Percentiles rank a stretch among this genome's conserved stretches.
phyloP scores from a whole-genome alignment of 202 grass and related monocot genomes.

The Panicum hallii region DNA sequence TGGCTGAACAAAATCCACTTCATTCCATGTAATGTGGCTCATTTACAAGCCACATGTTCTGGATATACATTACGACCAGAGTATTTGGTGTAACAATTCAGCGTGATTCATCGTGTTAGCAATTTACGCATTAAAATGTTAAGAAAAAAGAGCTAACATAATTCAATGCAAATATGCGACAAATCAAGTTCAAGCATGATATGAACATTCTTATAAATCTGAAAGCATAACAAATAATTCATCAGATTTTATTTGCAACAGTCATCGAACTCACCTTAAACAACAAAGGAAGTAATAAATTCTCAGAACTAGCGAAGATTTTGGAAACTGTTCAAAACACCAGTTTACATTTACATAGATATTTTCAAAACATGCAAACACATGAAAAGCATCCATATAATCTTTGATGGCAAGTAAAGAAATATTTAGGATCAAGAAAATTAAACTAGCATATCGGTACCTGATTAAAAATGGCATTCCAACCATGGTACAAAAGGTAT shows the following conservation, averaged over 20 bases:
- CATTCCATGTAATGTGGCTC: constrained; percentile 1
- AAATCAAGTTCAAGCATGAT: not conserved
- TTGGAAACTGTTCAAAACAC: constrained; percentile 21
- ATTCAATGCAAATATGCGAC: not conserved
- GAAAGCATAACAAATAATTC: not conserved
- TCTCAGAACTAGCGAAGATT: constrained; percentile 29
- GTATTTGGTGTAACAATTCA: not conserved
- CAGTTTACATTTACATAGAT: constrained; percentile 4
- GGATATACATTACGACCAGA: constrained; percentile 4
- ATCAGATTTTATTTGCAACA: not conserved
- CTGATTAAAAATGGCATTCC: not conserved
- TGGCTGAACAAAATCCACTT: constrained; percentile 15
- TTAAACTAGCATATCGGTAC: not conserved
- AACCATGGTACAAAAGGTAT: not conserved
- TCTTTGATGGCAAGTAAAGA: not conserved
- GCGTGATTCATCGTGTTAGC: not conserved
- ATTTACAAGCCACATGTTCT: constrained; percentile 6
- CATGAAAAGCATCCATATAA: not conserved
- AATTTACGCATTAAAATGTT: not conserved
- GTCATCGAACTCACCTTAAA: not conserved
- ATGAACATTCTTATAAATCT: not conserved
- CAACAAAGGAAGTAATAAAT: constrained; percentile 17
- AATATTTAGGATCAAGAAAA: not conserved
- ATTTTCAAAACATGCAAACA: not conserved
- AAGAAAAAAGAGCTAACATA: not conserved